These are phyloP conservation scores for Nitzschia putrida DNA, from an alignment of 108 stramenopile species.

Conservation along the genomic window DNA sequence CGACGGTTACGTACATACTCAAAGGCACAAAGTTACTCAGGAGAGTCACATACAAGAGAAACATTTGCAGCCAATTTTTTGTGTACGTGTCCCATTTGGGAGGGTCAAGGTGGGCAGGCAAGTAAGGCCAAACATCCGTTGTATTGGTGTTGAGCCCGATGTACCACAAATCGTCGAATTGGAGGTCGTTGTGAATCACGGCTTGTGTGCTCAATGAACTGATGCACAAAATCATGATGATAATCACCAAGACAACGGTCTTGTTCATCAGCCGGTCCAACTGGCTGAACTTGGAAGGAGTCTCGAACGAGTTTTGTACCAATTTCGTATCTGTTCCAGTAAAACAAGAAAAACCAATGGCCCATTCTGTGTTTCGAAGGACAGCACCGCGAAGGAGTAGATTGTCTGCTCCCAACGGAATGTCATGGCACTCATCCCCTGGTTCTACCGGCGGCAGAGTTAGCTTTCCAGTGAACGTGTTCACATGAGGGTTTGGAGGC, in stretches of 20 bases:
- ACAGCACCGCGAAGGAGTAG: constrained; percentile 92
- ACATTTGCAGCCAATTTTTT: constrained; percentile 68
- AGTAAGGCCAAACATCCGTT: constrained; percentile 76
- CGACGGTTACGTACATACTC: constrained; percentile 89
- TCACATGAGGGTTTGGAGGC: constrained; percentile 88
- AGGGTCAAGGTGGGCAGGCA: constrained; percentile 43
- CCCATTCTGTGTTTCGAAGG: constrained; percentile 96
- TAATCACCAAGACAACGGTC: constrained; percentile 79
- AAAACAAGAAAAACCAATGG: constrained; percentile 91
- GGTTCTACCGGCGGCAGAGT: constrained; percentile 53
- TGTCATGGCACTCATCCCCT: constrained; percentile 50
- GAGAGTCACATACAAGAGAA: constrained; percentile 79
- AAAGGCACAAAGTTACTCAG: constrained; percentile 89
- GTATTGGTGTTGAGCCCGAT: constrained; percentile 54
- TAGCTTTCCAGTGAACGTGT: constrained; percentile 87
- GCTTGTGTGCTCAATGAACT: constrained; percentile 44
- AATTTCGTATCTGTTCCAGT: constrained; percentile 96
- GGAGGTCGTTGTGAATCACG: constrained; percentile 26
- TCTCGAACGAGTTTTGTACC: constrained; percentile 85
- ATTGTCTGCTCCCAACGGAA: constrained; percentile 83
- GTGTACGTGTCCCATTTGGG: constrained; percentile 53
- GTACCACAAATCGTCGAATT: constrained; percentile 66
- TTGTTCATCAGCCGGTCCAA: constrained; percentile 84
- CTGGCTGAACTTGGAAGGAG: constrained; percentile 91
- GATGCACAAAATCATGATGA: constrained; percentile 77